Evolutionary conservation across 1,139 yeast species (phyloP).

Genomic region (Geotrichum macrosporum): DNA sequence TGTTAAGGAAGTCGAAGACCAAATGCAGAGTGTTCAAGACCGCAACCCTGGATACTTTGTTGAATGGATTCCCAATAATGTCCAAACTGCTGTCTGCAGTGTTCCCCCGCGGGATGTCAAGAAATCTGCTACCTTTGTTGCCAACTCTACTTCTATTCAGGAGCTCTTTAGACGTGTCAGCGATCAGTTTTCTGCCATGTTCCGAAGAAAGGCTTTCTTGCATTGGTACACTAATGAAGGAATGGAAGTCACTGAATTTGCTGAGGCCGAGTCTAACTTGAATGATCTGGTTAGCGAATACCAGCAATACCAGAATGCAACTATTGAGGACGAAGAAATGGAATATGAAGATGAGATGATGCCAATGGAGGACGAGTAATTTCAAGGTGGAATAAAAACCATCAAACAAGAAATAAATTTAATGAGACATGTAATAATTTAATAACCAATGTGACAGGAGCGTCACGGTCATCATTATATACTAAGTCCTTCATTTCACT

Average conservation of each 20-base stretch:
- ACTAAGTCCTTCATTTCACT: too few species aligned
- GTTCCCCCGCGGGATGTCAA: slow-evolving; percentile 42
- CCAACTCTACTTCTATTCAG: slow-evolving; percentile 45
- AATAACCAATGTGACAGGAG: slow-evolving; percentile 1
- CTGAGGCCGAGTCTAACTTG: slow-evolving; percentile 45
- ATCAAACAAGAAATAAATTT: not conserved
- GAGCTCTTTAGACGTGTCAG: slow-evolving; percentile 43
- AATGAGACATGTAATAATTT: slow-evolving; percentile 1
- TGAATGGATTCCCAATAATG: slow-evolving; percentile 44
- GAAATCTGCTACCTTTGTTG: slow-evolving; percentile 46
- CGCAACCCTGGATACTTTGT: slow-evolving; percentile 42
- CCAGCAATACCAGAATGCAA: slow-evolving; percentile 45
- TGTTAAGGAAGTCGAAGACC: slow-evolving; percentile 45
- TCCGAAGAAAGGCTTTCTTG: slow-evolving; percentile 44
- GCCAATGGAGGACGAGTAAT: slow-evolving; percentile 9
- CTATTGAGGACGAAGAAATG: slow-evolving; percentile 39
- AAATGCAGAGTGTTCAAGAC: slow-evolving; percentile 37
- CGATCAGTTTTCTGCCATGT: slow-evolving; percentile 44
- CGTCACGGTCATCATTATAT: not conserved
- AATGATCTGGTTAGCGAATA: slow-evolving; percentile 43
- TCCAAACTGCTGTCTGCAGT: slow-evolving; percentile 44
- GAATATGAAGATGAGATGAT: slow-evolving; percentile 26
- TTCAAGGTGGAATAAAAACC: not conserved
- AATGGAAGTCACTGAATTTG: slow-evolving; percentile 46
- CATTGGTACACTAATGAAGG: slow-evolving; percentile 48